A percentile compares a stretch with the other conserved stretches of the same genome.
Conservation (phyloP, 345 rosid species). For the Capsella bursapastoris region DNA sequence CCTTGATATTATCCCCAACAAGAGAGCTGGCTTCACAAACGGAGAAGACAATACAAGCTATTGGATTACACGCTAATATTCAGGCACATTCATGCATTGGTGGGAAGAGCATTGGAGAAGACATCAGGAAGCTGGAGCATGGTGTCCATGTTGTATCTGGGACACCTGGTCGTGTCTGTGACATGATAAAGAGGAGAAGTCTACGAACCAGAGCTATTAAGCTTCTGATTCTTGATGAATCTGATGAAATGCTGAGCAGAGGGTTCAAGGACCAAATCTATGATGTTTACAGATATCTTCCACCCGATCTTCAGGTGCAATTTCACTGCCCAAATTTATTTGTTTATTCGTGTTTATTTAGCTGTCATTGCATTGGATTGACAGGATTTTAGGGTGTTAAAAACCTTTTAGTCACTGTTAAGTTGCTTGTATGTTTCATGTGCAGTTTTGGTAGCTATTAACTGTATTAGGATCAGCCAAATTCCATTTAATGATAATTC, state of each 20-base stretch:
- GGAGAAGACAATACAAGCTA: constrained; percentile 76
- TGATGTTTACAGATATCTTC: constrained; percentile 93
- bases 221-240: constrained; percentile 70
- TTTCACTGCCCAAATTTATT: not conserved
- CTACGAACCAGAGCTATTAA: constrained; percentile 81
- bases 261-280: constrained; percentile 99
- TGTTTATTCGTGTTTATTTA: not conserved
- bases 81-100: constrained; percentile 91
- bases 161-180: constrained; percentile 97
- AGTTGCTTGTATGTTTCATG: constrained; percentile 5
- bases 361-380: constrained; percentile 14
- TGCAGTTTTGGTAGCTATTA: constrained; percentile 6
- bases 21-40: constrained; percentile 96
- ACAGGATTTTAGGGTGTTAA: not conserved
- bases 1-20: constrained; percentile 90
- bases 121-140: constrained; percentile 72
- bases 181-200: constrained; percentile 97
- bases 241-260: constrained; percentile 99
- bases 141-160: constrained; percentile 82
- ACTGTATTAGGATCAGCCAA: not conserved
- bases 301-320: constrained; percentile 97
- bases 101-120: constrained; percentile 98
- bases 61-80: constrained; percentile 73
- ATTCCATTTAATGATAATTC: not conserved
- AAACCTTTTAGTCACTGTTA: not conserved